Evolutionary conservation across 2,329 filamentous ascomycete species (phyloP).

Genomic region (Trichoderma koningii): DNA sequence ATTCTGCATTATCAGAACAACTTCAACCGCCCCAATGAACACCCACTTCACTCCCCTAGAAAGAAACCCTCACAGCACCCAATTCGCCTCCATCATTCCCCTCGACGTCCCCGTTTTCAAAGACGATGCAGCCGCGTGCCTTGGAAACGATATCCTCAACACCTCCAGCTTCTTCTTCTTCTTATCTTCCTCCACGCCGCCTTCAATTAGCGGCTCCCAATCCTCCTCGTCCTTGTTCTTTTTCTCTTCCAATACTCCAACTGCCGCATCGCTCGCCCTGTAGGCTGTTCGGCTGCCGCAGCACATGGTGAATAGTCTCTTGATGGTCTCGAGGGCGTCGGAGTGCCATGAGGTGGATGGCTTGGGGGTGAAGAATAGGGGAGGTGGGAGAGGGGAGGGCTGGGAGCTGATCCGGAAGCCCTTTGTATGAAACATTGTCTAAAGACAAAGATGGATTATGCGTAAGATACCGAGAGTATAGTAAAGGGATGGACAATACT

Average conservation of each 20-base stretch:
- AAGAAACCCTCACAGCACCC: conserved; percentile 34
- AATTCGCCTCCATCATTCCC: conserved; percentile 43
- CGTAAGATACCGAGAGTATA: not conserved
- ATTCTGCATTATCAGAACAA: not conserved
- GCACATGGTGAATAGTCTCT: conserved; percentile 28
- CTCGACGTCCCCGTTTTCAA: conserved; percentile 46
- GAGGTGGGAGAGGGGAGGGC: not conserved
- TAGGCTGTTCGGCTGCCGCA: conserved; percentile 18
- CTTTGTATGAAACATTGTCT: conserved; percentile 13
- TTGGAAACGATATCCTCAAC: conserved; percentile 35
- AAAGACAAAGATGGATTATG: not conserved
- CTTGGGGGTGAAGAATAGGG: conserved; percentile 12
- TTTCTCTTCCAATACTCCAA: conserved; percentile 11
- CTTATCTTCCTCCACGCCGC: not conserved
- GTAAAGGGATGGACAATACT: not conserved
- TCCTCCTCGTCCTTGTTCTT: conserved; percentile 15
- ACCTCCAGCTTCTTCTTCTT: conserved; percentile 15
- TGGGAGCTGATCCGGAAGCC: conserved; percentile 13
- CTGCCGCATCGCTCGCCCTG: conserved; percentile 14
- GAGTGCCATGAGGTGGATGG: conserved; percentile 9
- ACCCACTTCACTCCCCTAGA: not conserved
- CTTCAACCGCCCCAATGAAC: not conserved
- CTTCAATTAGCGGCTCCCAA: conserved; percentile 32
- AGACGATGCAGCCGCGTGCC: conserved; percentile 46
- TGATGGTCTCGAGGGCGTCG: conserved; percentile 17